Evolutionary conservation across 2,329 filamentous ascomycete genomes (phyloP).

Genomic region (Nemania abortiva): DNA sequence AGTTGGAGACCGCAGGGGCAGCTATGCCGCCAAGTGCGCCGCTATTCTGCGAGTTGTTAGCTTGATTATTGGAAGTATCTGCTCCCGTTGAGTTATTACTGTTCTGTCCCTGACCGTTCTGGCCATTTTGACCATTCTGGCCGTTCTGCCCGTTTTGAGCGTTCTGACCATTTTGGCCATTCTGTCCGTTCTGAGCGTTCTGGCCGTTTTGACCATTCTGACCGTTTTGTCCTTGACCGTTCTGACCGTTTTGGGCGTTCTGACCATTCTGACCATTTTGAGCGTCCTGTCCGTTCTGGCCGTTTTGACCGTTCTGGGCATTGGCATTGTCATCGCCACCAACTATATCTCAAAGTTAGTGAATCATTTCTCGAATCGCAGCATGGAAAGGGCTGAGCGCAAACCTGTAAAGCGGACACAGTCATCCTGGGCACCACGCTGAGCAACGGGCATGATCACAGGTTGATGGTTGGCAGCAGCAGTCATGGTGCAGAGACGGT

Average conservation of each 20-base stretch:
- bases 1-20: conserved; percentile 43
- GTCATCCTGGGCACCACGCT: conserved; percentile 75
- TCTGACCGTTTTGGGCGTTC: conserved; percentile 34
- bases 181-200: conserved; percentile 27
- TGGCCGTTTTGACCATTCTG: conserved; percentile 11
- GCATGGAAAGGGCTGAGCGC: conserved; percentile 8
- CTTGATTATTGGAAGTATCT: conserved; percentile 41
- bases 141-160: conserved; percentile 40
- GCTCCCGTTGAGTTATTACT: conserved; percentile 31
- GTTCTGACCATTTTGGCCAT: conserved; percentile 43
- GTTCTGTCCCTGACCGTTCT: conserved; percentile 35
- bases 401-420: conserved; percentile 70
- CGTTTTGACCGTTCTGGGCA: conserved; percentile 42
- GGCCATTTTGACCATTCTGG: conserved; percentile 39
- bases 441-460: conserved; percentile 74
- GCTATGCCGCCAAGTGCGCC: conserved; percentile 36
- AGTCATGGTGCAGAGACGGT: conserved; percentile 74
- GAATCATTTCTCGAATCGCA: conserved; percentile 14
- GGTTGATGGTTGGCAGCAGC: conserved; percentile 75
- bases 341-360: conserved; percentile 24
- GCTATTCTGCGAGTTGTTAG: conserved; percentile 42
- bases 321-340: conserved; percentile 42
- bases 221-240: conserved; percentile 19
- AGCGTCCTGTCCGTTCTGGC: conserved; percentile 34
- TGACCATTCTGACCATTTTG: conserved; percentile 43